phyloP scores from a whole-genome alignment of 768 basidiomycete species.

The Kwoniella sp. region DNA sequence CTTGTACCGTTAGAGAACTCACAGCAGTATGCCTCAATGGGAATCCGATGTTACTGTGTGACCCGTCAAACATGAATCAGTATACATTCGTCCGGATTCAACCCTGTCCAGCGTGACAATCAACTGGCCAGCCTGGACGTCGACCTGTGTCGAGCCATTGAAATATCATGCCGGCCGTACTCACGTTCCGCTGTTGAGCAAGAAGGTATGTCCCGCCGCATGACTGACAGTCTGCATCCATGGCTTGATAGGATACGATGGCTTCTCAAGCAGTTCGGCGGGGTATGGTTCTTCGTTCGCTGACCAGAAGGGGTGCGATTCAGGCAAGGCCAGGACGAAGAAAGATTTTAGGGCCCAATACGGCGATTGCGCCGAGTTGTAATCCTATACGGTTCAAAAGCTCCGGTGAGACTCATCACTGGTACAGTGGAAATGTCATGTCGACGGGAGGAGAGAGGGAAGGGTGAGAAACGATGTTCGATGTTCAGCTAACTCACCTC shows the following conservation, averaged over 20 bases:
- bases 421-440: constrained; percentile 10
- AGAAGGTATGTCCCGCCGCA: constrained; percentile 62
- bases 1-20: constrained; percentile 60
- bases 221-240: constrained; percentile 43
- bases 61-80: no score
- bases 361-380: constrained; percentile 62
- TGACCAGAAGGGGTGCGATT: constrained; percentile 73
- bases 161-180: constrained; percentile 37
- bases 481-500: constrained; percentile 67
- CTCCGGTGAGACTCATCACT: no score
- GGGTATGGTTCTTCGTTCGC: constrained; percentile 69
- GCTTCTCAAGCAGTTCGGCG: constrained; percentile 55
- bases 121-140: no score
- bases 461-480: no score
- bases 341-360: constrained; percentile 84
- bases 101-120: no score
- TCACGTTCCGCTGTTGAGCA: constrained; percentile 68
- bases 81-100: not conserved
- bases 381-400: constrained; percentile 64
- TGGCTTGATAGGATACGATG: constrained; percentile 23
- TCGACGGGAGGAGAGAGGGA: not conserved
- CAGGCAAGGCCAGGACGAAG: constrained; percentile 66
- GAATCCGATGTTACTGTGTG: constrained; percentile 17
- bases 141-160: not conserved
- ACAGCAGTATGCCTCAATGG: constrained; percentile 23